Evolutionary conservation across 495 filamentous ascomycete genomes (phyloP).

Genomic region (Parathielavia hyrcaniae): DNA sequence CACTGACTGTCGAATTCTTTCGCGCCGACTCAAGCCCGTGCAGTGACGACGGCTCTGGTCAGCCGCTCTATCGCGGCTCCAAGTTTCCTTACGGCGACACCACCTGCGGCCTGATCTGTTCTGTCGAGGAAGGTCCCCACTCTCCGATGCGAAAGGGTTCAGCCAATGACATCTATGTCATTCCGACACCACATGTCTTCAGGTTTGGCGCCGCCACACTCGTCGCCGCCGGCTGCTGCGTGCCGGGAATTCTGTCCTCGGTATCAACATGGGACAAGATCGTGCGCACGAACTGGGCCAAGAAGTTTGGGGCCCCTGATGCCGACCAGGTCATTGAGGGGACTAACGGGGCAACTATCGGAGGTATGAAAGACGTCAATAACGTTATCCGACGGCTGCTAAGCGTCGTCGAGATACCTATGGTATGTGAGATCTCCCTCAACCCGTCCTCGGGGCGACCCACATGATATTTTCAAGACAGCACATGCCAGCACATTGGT

Average conservation of each 20-base stretch:
- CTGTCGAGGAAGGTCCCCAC: conserved; percentile 34
- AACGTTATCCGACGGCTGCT: conserved; percentile 39
- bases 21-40: conserved; percentile 40
- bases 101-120: conserved; percentile 42
- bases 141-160: conserved; percentile 47
- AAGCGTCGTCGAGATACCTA: conserved; percentile 46
- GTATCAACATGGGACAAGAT: conserved; percentile 56
- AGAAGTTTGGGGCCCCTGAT: conserved; percentile 33
- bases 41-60: conserved; percentile 26
- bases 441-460: background rate
- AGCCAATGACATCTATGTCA: conserved; percentile 50
- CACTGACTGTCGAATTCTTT: conserved; percentile 55
- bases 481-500: too few species aligned
- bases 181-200: conserved; percentile 46
- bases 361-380: conserved; percentile 46
- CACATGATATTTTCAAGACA: too few species aligned
- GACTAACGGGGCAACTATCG: conserved; percentile 49
- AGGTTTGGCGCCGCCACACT: conserved; percentile 51
- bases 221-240: conserved; percentile 53
- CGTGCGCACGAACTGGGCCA: conserved; percentile 50
- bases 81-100: conserved; percentile 37
- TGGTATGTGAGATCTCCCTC: conserved; percentile 18
- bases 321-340: conserved; percentile 43
- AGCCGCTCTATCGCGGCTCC: background rate
- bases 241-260: conserved; percentile 52